phyloP scores from a whole-genome alignment of 129 eudicot genomes.

The Pulicaria dysenterica region DNA sequence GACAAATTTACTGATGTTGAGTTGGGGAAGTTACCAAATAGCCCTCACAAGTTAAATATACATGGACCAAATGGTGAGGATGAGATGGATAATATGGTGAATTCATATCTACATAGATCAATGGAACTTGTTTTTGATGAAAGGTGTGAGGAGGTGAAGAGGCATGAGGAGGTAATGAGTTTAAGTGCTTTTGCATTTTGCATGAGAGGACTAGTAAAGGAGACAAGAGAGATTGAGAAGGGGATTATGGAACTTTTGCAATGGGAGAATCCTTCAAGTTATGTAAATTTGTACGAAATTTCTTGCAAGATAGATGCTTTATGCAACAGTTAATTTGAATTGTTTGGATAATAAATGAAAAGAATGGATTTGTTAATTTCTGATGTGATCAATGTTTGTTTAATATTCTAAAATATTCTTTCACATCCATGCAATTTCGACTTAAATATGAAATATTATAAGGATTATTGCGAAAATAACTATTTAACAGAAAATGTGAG shows the following conservation, averaged over 20 bases:
- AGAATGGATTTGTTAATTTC: neutral
- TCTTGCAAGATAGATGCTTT: conserved; percentile 54
- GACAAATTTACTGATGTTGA: conserved; percentile 50
- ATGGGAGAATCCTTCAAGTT: conserved; percentile 74
- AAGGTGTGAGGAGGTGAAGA: conserved; percentile 34
- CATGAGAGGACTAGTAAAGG: conserved; percentile 50
- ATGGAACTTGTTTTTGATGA: conserved; percentile 37
- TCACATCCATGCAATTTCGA: no score
- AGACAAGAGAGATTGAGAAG: conserved; percentile 71
- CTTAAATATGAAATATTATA: no score
- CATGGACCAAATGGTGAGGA: conserved; percentile 37
- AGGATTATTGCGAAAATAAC: no score
- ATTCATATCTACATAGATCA: conserved; percentile 43
- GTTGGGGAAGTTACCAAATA: conserved; percentile 41
- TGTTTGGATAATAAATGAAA: conserved; percentile 28
- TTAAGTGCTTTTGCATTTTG: conserved; percentile 60
- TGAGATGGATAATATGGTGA: conserved; percentile 39
- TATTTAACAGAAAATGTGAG: no score
- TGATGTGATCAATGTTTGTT: neutral
- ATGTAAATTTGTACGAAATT: conserved; percentile 63
- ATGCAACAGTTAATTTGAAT: conserved; percentile 21
- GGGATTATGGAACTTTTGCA: conserved; percentile 61
- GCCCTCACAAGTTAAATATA: conserved; percentile 25
- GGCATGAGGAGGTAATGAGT: conserved; percentile 46
- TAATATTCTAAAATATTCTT: neutral